Base-by-base conservation (phyloP, 1,139 yeast species). In the Yamadazyma sp. region DNA sequence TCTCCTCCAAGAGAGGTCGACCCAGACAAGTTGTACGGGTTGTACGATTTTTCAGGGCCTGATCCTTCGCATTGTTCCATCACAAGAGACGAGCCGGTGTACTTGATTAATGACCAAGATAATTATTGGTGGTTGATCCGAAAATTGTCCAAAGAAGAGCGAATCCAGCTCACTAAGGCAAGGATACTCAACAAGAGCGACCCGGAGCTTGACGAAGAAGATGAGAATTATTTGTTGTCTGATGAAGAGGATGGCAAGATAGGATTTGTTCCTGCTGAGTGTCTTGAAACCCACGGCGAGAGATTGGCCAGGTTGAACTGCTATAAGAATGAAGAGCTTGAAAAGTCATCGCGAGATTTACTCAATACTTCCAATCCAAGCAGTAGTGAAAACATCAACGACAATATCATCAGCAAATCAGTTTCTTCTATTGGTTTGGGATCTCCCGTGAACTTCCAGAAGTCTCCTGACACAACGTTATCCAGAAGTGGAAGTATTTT, bases 211-310 rank as follows among this genome's bases (percentile, higher is more conserved):
- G 43, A 41, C 10, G 41, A 36, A 5, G 37, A 31, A n/a, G 33
- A 36, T 31, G 44, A 42, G 3, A 41, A 34, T 2, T 59, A 57
- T n/a, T 43, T 54, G 3, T 36, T 41, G 9, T 47, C 61, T 11
- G 73, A 66, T 37, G 69, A 61, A n/a, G 88, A 84, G 58, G 81
- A 77, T 53, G 61, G 75, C 1, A 79, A 79, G 54, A 76, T 89
- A 39, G 98, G 98, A 3, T 94, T 91, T 65, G 94, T 95, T 1
- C 98, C 98, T 1, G 98, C 98, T 1, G 98, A 92, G 60, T 83
- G 95, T 47, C 69, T 92, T 33, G 98, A 92, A 61, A 87, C 96
- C 0, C 89, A 87, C 45, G 87, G 83, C 33, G 98, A 92, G 61
- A 72, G 98, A 42, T 66, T 94, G 40, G 98, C 98, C 0, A 72